These are phyloP conservation scores for Neocallimastix lanati DNA, from an alignment of 192 early-diverging fungal genomes.

Conservation along the genomic window DNA sequence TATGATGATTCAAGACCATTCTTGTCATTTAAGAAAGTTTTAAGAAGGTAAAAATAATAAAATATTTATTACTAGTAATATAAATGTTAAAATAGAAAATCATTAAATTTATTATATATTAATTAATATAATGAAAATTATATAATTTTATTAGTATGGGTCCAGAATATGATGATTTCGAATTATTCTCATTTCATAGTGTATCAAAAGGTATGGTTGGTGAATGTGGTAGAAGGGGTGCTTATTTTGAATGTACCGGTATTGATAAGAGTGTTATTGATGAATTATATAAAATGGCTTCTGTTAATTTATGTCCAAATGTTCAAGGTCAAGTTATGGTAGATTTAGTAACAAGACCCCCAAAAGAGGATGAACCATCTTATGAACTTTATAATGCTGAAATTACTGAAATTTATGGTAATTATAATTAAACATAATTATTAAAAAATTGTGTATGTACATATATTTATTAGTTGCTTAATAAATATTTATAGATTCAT, in stretches of 20 bases:
- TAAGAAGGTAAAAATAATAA: conserved; percentile 23
- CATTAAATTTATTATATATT: not conserved
- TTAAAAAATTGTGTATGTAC: no score
- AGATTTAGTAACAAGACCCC: conserved; percentile 82
- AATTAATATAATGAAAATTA: not conserved
- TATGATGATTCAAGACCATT: conserved; percentile 70
- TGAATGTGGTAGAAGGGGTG: conserved; percentile 88
- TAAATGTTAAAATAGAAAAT: no score
- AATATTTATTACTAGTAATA: no score
- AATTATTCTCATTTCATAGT: conserved; percentile 90
- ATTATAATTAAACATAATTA: not conserved
- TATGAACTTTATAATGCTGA: conserved; percentile 57
- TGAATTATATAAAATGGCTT: conserved; percentile 85
- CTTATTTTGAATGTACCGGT: conserved; percentile 87
- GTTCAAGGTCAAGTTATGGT: conserved; percentile 89
- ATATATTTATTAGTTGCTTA: no score
- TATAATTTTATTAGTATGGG: conserved; percentile 33
- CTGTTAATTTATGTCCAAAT: conserved; percentile 83
- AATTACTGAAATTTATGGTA: conserved; percentile 46
- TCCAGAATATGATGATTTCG: conserved; percentile 42
- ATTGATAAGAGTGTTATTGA: conserved; percentile 56
- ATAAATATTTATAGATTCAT: conserved; percentile 34
- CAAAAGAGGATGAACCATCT: conserved; percentile 56
- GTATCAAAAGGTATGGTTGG: conserved; percentile 97
- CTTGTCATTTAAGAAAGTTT: conserved; percentile 90